Evolutionary conservation across 305 asterid species (phyloP).

Genomic region (Fraxinus velutina): DNA sequence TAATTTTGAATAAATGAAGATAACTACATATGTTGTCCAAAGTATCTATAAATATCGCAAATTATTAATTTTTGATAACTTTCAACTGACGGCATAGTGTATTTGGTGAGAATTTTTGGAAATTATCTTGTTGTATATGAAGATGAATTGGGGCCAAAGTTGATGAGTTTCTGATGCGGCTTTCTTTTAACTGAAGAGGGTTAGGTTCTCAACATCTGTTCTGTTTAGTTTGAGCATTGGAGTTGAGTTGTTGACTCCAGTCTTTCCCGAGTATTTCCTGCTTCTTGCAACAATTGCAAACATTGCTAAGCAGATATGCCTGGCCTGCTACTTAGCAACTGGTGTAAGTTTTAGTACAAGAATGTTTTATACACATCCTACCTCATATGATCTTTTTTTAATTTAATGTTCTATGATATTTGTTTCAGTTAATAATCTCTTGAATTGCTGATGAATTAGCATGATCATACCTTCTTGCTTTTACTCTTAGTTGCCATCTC

Average conservation of each 20-base stretch:
- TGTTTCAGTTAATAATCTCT: neutral
- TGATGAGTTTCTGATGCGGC: slow-evolving; percentile 12
- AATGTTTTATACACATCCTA: neutral
- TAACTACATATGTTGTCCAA: neutral
- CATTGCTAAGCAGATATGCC: slow-evolving; percentile 92
- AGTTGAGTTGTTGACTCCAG: slow-evolving; percentile 85
- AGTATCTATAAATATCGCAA: neutral
- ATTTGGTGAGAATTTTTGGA: neutral
- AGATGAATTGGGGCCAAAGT: neutral
- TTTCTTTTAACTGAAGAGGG: slow-evolving; percentile 61
- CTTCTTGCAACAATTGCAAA: slow-evolving; percentile 93
- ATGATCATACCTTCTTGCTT: neutral
- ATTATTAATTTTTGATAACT: neutral
- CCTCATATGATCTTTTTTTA: neutral
- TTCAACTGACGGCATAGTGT: neutral
- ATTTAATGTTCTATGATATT: slow-evolving; percentile 4
- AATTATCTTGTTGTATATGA: slow-evolving; percentile 8
- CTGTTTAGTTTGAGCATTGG: slow-evolving; percentile 92
- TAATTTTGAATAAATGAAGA: neutral
- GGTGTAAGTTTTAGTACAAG: slow-evolving; percentile 56
- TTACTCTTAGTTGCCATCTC: neutral
- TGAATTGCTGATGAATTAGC: neutral
- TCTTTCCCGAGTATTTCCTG: slow-evolving; percentile 72
- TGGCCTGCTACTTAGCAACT: slow-evolving; percentile 84
- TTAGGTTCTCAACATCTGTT: slow-evolving; percentile 82